A percentile compares a stretch with the other conserved stretches of the same genome.
These are phyloP conservation scores for Sequoia sempervirens DNA, from an alignment of 75 land plant genomes.

Conservation along the genomic window DNA sequence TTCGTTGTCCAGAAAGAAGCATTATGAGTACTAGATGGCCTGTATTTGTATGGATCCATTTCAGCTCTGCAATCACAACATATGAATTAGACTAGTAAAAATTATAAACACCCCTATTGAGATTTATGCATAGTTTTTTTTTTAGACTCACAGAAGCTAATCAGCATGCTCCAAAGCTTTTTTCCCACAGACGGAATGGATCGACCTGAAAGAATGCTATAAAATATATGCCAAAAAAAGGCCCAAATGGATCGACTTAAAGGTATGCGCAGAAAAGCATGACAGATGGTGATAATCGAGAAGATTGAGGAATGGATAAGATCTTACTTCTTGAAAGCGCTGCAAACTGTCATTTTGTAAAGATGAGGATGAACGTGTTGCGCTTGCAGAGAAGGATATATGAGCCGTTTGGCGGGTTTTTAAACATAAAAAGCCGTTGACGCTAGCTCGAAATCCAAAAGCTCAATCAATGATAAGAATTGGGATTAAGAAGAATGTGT, in stretches of 20 bases:
- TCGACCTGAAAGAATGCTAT: background rate
- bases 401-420: no score
- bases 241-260: background rate
- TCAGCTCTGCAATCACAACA: background rate
- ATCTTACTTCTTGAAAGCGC: no score
- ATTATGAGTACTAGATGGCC: slow-evolving; percentile 62
- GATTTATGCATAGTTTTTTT: background rate
- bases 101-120: background rate
- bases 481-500: no score
- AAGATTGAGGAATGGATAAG: no score
- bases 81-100: background rate
- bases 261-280: no score
- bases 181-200: background rate
- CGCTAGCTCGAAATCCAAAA: no score
- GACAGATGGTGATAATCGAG: no score
- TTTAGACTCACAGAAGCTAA: background rate
- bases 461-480: no score
- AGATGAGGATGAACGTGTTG: no score
- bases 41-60: slow-evolving; percentile 22
- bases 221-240: background rate
- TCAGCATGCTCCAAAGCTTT: background rate
- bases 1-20: slow-evolving; percentile 67
- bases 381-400: no score
- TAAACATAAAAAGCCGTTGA: no score
- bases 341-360: no score